Evolutionary conservation across 1,284 basidiomycete genomes (phyloP).

Genomic region (Pseudozyma tsukubaensis): DNA sequence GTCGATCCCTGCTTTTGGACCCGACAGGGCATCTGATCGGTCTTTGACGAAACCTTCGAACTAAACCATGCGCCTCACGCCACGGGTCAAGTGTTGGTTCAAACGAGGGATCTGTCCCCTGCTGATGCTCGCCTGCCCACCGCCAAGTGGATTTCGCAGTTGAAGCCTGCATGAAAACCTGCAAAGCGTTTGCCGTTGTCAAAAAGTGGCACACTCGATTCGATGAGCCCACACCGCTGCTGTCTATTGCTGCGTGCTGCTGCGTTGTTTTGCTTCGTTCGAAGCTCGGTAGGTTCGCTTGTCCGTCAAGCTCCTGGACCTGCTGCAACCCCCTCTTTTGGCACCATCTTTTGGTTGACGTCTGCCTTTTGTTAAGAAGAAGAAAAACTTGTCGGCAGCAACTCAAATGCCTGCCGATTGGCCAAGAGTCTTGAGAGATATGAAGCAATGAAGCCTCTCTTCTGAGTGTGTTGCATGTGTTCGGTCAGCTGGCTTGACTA

Average conservation of each 20-base stretch:
- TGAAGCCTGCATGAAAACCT: too few relatives aligned
- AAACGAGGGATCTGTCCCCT: too few relatives aligned
- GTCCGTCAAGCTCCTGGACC: too few relatives aligned
- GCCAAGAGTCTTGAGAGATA: constrained; percentile 49
- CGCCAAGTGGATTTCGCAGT: too few relatives aligned
- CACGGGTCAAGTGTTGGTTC: neutral
- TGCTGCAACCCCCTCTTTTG: neutral
- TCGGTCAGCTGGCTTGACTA: constrained; percentile 34
- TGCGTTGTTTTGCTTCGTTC: constrained; percentile 12
- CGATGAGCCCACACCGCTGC: neutral
- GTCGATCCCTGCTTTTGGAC: constrained; percentile 21
- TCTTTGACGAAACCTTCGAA: constrained; percentile 1
- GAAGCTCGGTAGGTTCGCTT: constrained; percentile 11
- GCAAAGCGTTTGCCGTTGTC: too few relatives aligned
- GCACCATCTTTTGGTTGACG: neutral
- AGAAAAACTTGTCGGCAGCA: constrained; percentile 28
- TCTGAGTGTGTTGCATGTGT: constrained; percentile 2
- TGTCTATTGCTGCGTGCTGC: neutral
- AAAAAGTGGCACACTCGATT: too few relatives aligned
- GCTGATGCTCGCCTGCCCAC: too few relatives aligned
- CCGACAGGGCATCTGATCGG: constrained; percentile 13
- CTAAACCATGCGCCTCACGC: neutral
- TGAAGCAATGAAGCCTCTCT: constrained; percentile 8
- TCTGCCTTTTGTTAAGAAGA: constrained; percentile 1
- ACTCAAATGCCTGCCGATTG: constrained; percentile 47